phyloP scores from a whole-genome alignment of 805 yeast genomes.

The Teunomyces kruisii region DNA sequence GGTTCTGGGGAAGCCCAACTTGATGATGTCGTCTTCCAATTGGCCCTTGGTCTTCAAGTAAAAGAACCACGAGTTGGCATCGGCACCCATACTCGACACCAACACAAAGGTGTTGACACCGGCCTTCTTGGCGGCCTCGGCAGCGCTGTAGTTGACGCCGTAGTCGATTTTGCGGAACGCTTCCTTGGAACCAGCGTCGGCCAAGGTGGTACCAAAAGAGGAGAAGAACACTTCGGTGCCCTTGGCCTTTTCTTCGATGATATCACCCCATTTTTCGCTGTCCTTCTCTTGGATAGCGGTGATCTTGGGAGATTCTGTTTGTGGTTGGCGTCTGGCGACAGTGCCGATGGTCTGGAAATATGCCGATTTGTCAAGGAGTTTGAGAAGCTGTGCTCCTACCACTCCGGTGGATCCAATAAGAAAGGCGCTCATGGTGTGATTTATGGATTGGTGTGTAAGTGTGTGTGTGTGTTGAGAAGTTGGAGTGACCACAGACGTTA shows the following conservation, averaged over 20 bases:
- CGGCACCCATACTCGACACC: conserved; percentile 68
- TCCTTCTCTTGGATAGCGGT: conserved; percentile 45
- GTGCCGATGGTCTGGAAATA: conserved; percentile 44
- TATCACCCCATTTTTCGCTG: conserved; percentile 49
- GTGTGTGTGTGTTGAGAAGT: not conserved
- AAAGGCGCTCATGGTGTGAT: conserved; percentile 16
- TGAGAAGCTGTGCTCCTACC: conserved; percentile 61
- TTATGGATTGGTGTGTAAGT: too few species aligned
- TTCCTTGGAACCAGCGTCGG: conserved; percentile 69
- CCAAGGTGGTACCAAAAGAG: conserved; percentile 74
- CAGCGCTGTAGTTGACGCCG: conserved; percentile 66
- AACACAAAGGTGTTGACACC: conserved; percentile 70
- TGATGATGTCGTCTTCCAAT: conserved; percentile 65
- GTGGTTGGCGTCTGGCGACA: conserved; percentile 50
- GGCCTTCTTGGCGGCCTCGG: conserved; percentile 68
- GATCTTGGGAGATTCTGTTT: conserved; percentile 29
- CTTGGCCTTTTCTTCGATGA: conserved; percentile 32
- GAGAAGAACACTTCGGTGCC: conserved; percentile 51
- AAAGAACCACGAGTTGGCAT: conserved; percentile 52
- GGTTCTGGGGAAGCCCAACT: conserved; percentile 65
- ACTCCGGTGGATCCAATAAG: conserved; percentile 76
- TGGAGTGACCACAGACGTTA: too few species aligned
- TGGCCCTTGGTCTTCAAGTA: conserved; percentile 73
- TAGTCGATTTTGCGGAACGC: conserved; percentile 71
- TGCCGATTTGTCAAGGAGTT: conserved; percentile 37